These are phyloP conservation scores for Orbilia brochopaga DNA, from an alignment of 2,329 filamentous ascomycete species.

Conservation along the genomic window DNA sequence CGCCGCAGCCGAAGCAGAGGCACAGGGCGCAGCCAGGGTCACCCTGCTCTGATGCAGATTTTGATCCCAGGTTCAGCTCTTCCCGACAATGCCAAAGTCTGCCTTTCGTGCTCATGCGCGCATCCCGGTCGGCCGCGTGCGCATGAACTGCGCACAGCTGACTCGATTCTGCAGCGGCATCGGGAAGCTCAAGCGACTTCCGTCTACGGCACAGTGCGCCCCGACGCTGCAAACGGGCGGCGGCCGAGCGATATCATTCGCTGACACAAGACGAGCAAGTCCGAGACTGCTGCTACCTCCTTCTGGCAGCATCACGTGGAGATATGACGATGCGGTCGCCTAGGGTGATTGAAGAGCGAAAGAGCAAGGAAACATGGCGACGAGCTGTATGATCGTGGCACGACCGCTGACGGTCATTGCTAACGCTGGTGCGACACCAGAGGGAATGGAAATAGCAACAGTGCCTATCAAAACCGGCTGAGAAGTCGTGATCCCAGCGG, in stretches of 20 bases:
- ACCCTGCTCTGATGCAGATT: slow-evolving; percentile 40
- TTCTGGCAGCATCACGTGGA: neutral
- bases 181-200: slow-evolving; percentile 32
- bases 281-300: neutral
- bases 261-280: neutral
- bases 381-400: neutral
- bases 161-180: slow-evolving; percentile 34
- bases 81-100: slow-evolving; percentile 19
- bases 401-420: neutral
- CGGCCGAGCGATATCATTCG: neutral
- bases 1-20: slow-evolving; percentile 13
- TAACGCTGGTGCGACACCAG: neutral
- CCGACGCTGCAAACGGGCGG: neutral
- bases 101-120: neutral
- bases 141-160: slow-evolving; percentile 8
- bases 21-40: slow-evolving; percentile 19
- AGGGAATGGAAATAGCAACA: neutral
- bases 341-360: neutral
- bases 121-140: slow-evolving; percentile 34
- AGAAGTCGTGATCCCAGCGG: neutral
- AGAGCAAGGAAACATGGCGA: neutral
- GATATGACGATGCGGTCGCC: neutral
- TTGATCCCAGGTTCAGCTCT: slow-evolving; percentile 15
- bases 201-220: slow-evolving; percentile 21
- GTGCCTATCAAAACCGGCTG: slow-evolving; percentile 2